Base-by-base conservation (phyloP, 352 stramenopile genomes). In the Phytophthora idaei region DNA sequence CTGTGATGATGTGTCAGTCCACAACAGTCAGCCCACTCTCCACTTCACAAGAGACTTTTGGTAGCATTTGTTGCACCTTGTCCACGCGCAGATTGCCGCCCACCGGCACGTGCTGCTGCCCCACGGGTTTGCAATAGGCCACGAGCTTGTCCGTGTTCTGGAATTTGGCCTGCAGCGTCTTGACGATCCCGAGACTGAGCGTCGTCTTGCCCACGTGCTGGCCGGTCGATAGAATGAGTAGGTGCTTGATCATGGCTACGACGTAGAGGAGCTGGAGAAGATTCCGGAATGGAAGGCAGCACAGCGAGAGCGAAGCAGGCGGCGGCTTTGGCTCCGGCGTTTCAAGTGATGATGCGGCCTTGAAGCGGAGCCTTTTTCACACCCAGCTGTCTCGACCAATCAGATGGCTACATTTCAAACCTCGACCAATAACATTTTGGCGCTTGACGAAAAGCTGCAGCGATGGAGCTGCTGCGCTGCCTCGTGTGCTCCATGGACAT, bases 151-250 rank as follows among this genome's bases (percentile, higher is more conserved):
- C 61, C 0, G 76, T 73, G 48, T 76, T 81, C 12, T 77, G 71
- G 67, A 98, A 98, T 56, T 93, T 81, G 67, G 96, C 90, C 66
- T 98, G 88, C 45, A 99, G 84, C 27, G 90, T 95, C 68, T 95
- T 97, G 60, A 98, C 90, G 50, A 99, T 76, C 4, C 95, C 97
- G 32, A 99, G 85, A 67, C 85, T 98, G 27, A 97, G 88, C 15
- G 95, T 99, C 31, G 97, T 99, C 81, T 99, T 99, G 55, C 97
- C 97, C 58, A 99, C 97, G 71, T 99, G 97, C 71, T 99, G 97
- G 31, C 94, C 89, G 14, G 96, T 99, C 9, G 88, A 95, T 41
- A 95, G 77, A 50, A 95, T 76, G 56, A 95, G 86, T 45, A 95
- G 70, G 55, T 95, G 87, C 71, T 86, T 87, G n/a, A 70, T 78